Evolutionary conservation across 148 eudicot species (phyloP), one percentile per base, ranked within the genome.

Genomic region (Oxyria digyna): DNA sequence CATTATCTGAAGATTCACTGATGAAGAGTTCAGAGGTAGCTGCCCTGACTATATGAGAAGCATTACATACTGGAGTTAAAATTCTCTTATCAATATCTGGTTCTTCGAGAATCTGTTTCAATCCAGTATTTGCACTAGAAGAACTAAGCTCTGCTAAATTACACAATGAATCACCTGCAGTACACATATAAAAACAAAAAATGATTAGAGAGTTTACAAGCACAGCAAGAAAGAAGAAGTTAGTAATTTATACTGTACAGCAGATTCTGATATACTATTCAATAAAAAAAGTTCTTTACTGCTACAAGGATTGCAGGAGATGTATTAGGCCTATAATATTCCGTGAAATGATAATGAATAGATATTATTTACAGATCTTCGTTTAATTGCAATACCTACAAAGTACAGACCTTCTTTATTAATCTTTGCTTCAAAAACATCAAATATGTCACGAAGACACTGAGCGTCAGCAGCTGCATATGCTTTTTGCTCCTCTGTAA

Each of bases 381-480:
- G n/a, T 57, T 57, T 10, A 57, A 57, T 26, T 57, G n/a, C 11
- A 14, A 31, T 27, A 40, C 70, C 3, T 45, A n/a, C 31, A 26
- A 24, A 54, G 14, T 67, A 79, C 87, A 70, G 70, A 88, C 99
- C 99, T 94, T 88, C 84, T 78, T 66, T 75, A 57, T 74, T 81
- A 77, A 83, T 43, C 78, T 84, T 82, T 68, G 41, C 70, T 72
- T 84, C 81, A 77, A 94, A 91, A 77, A 88, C 77, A 71, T 76
- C 59, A 73, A 88, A 91, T 73, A 94, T 85, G 62, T 87, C 86
- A 48, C 90, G 81, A 70, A 94, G 87, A 79, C 91, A 94, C 62
- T 84, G 86, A 70, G 96, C 99, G 81, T 94, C 99, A 48, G 76
- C 77, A 69, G 99, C 99, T 66, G 99, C 97, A 84, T 94, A 94